Percentiles rank a stretch among this genome's conserved stretches.
Conservation (phyloP, 805 yeast species). For the Trichomonascus vanleenenianus region DNA sequence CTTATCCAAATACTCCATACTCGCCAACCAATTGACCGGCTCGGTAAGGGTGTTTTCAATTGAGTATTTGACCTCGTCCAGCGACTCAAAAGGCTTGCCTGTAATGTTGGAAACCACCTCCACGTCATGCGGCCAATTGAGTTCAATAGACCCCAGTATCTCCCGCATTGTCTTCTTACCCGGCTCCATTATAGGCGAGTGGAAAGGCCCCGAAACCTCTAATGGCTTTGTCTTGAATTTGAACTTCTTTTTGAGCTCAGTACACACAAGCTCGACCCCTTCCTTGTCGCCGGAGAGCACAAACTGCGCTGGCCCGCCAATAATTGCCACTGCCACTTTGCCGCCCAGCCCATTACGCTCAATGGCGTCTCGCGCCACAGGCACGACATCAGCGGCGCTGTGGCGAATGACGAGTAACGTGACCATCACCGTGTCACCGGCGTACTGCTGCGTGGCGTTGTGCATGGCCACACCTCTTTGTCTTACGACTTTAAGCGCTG, state of each 20-base stretch:
- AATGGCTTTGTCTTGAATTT: slow-evolving; percentile 27
- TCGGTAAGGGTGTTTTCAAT: slow-evolving; percentile 21
- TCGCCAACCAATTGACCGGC: slow-evolving; percentile 28
- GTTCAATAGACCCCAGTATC: slow-evolving; percentile 15
- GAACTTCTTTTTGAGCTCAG: slow-evolving; percentile 15
- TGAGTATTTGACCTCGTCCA: slow-evolving; percentile 21
- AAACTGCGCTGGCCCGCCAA: slow-evolving; percentile 37
- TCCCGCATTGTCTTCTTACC: slow-evolving; percentile 31
- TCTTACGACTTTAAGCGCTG: slow-evolving; percentile 38
- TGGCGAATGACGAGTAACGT: background rate
- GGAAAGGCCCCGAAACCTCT: slow-evolving; percentile 47
- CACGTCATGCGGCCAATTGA: slow-evolving; percentile 20
- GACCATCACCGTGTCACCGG: background rate
- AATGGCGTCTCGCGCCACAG: background rate
- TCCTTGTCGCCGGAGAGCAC: slow-evolving; percentile 37
- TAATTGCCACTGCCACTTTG: slow-evolving; percentile 37
- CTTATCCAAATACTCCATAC: slow-evolving; percentile 12
- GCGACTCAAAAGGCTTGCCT: slow-evolving; percentile 24
- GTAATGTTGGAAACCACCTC: slow-evolving; percentile 27
- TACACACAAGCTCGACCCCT: slow-evolving; percentile 24
- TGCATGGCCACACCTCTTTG: slow-evolving; percentile 41
- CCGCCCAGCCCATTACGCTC: background rate
- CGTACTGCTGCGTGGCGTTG: slow-evolving; percentile 21
- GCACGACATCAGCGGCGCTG: background rate
- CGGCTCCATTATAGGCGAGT: slow-evolving; percentile 32